Evolutionary conservation across 257 asterid species (phyloP).

Genomic region (Lycium barbarum): DNA sequence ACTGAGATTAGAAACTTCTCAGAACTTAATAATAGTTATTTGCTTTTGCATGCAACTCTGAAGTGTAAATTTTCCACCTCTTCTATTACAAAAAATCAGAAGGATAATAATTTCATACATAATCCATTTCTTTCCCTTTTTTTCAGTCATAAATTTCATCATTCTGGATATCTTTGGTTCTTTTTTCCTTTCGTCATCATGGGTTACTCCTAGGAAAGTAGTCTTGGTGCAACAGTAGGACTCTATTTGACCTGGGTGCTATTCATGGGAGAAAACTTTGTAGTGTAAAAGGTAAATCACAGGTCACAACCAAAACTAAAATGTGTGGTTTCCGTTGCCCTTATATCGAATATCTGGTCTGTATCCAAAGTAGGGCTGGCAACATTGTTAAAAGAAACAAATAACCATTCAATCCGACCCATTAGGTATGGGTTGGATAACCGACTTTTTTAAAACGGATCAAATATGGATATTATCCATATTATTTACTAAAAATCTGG

Average conservation of each 20-base stretch:
- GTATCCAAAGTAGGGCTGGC: background rate
- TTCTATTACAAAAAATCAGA: background rate
- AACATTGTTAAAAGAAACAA: too few relatives aligned
- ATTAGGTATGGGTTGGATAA: too few relatives aligned
- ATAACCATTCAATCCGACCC: too few relatives aligned
- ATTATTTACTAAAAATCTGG: too few relatives aligned
- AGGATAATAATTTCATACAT: background rate
- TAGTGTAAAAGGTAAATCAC: conserved; percentile 13
- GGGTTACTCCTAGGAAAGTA: background rate
- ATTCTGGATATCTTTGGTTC: background rate
- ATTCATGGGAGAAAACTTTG: background rate
- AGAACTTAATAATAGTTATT: background rate
- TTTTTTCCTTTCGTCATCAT: background rate
- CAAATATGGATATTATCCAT: too few relatives aligned
- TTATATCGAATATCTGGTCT: background rate
- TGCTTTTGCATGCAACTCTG: background rate
- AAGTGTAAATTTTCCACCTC: background rate
- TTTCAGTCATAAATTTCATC: background rate
- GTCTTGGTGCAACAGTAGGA: background rate
- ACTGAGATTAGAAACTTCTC: background rate
- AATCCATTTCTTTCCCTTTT: background rate
- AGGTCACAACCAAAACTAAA: conserved; percentile 9
- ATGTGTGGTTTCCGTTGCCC: background rate
- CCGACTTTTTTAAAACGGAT: too few relatives aligned
- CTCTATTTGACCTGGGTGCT: background rate